Percentiles rank a stretch among this genome's conserved stretches.
These are phyloP conservation scores for Arthrobotrys entomopaga DNA, from an alignment of 2,329 filamentous ascomycete species.

Conservation along the genomic window DNA sequence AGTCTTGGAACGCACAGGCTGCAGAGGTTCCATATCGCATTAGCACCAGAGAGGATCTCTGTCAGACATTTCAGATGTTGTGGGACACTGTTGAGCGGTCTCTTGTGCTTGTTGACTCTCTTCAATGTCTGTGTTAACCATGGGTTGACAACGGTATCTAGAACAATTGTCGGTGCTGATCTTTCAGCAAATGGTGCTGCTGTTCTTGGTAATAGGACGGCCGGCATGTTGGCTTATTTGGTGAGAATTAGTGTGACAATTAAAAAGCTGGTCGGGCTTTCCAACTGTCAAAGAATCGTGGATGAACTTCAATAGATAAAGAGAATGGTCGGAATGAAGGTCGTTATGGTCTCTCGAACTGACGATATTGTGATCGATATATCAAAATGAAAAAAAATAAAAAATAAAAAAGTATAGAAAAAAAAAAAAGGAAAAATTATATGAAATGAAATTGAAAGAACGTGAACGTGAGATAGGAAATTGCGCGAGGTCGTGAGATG, in stretches of 20 bases:
- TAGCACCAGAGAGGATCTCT: conserved; percentile 86
- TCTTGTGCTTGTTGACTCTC: conserved; percentile 95
- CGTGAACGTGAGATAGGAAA: conserved; percentile 60
- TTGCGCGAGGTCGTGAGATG: conserved; percentile 66
- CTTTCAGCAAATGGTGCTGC: conserved; percentile 95
- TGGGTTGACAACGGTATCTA: conserved; percentile 89
- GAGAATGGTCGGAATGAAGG: conserved; percentile 58
- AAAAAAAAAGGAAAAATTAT: conserved; percentile 61
- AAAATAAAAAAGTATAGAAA: conserved; percentile 59
- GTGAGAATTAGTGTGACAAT: conserved; percentile 43
- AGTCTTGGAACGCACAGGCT: conserved; percentile 55
- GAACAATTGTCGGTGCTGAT: conserved; percentile 91
- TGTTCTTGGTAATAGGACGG: conserved; percentile 91
- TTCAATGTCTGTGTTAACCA: conserved; percentile 98
- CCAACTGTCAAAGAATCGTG: conserved; percentile 43
- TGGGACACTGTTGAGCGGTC: conserved; percentile 93
- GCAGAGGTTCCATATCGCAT: conserved; percentile 81
- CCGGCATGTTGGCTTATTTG: conserved; percentile 74
- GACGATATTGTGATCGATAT: conserved; percentile 56
- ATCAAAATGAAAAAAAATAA: conserved; percentile 49
- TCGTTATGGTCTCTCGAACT: conserved; percentile 54
- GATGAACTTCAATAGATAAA: conserved; percentile 55
- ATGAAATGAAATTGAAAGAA: conserved; percentile 60
- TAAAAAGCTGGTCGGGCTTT: conserved; percentile 48
- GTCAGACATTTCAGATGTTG: conserved; percentile 96